Evolutionary conservation across 441 rosid species (phyloP), one percentile per base, ranked within the genome.

Genomic region (Croton laevigatus): DNA sequence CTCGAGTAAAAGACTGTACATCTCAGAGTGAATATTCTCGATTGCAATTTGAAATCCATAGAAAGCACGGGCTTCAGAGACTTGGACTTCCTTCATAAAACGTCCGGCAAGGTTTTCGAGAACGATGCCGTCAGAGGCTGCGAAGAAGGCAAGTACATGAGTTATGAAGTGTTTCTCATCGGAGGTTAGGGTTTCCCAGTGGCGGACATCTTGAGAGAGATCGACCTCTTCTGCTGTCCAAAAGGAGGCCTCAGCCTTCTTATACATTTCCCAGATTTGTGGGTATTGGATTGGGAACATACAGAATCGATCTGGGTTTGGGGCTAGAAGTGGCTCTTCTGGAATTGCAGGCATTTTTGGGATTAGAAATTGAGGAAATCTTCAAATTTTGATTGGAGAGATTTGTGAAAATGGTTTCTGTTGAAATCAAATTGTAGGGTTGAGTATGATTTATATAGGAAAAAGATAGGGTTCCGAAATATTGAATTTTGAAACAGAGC

Each of bases 21-120:
- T 82, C 76, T 85, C 86, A 34, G 88, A 85, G 78, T 85, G 88
- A 66, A 82, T 81, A 59, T 82, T 85, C 79, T 85, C 86, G n/a
- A 85, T 85, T 0, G 86, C 85, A 34, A 82, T 85, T 71, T 82
- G 86, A 77, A 85, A 85, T 1, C 88, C 88, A 60, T 85, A 85
- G 71, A 85, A 85, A 55, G 88, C 86, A 6, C 86, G 83, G 12
- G 85, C 82, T 67, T 80, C 82, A 2, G 80, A n/a, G 1, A 76
- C 76, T 19, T 80, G 78, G 14, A 80, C 80, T 27, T 80, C 83
- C 55, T 76, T 80, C 83, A 80, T 80, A 68, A 80, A 80, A 3
- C 83, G 80, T 0, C 73, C 80, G 10, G 83, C 80, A 36, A 80
- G 80, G 16, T 80, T 80, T 65, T 80, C 78, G 17, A 76, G 78